A percentile compares a stretch with the other conserved stretches of the same genome.
phyloP scores from a whole-genome alignment of 768 basidiomycete species.

The Amanita thiersii region DNA sequence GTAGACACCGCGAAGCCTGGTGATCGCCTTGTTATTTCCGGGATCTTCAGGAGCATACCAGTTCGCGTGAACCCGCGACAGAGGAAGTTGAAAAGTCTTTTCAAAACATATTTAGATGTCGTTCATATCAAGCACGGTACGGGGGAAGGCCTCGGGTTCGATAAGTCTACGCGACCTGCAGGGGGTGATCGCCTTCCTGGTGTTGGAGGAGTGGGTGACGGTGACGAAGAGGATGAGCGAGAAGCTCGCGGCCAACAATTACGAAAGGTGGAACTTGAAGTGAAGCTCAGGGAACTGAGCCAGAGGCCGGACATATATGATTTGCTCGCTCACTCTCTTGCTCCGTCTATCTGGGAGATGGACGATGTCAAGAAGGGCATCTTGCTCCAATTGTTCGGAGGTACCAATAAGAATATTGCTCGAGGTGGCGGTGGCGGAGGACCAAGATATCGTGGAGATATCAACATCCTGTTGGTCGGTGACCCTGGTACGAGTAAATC shows the following conservation, averaged over 20 bases:
- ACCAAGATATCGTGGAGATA: constrained; percentile 94
- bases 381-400: constrained; percentile 90
- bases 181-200: constrained; percentile 65
- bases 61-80: constrained; percentile 93
- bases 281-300: constrained; percentile 67
- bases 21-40: constrained; percentile 83
- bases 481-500: constrained; percentile 97
- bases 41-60: constrained; percentile 91
- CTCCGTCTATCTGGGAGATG: constrained; percentile 96
- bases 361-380: constrained; percentile 99
- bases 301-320: constrained; percentile 79
- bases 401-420: constrained; percentile 93
- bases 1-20: constrained; percentile 97
- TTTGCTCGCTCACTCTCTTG: constrained; percentile 73
- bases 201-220: constrained; percentile 62
- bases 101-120: constrained; percentile 96
- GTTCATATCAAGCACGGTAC: constrained; percentile 81
- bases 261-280: constrained; percentile 69
- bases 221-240: constrained; percentile 54
- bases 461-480: constrained; percentile 94
- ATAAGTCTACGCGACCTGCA: constrained; percentile 66
- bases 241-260: constrained; percentile 32
- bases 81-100: constrained; percentile 86
- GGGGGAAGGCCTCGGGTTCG: constrained; percentile 65
- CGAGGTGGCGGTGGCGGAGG: constrained; percentile 93